Base-by-base conservation (phyloP, 352 stramenopile genomes). In the Pythium phragmitis region DNA sequence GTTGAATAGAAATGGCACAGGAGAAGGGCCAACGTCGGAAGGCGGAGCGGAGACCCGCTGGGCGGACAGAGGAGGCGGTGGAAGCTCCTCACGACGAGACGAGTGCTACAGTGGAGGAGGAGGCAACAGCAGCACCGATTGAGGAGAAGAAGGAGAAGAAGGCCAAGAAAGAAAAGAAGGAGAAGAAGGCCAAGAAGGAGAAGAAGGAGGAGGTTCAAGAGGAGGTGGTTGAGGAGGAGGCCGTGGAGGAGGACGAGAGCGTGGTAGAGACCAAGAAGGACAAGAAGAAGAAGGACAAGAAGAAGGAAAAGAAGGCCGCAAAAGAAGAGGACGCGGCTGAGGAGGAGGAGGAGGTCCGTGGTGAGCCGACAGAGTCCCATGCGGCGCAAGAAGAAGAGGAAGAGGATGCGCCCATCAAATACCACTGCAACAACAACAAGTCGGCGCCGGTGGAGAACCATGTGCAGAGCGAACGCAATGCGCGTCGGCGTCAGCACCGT, bases 391-490 rank as follows among this genome's bases (percentile, higher is more conserved):
- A 39, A 43, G 49, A 71, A 43, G 46, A 65, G 8, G 63, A 69
- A 34, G 57, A 67, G 48, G 60, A 51, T 12, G 61, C 60, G 9
- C 54, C 65, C 39, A 74, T 72, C 48, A 74, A 75, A 34, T 64
- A 74, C 11, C 67, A 47, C 41, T 11, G 85, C 60, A 45, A 64
- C 30, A 39, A 86, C 60, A 45, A 61, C 30, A 67, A 68, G 30
- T 55, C 58, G 19, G 48, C 28, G 0, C 7, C 61, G 58, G 57
- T 60, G 7, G 45, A 70, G 26, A 52, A 68, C 52, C 76, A 78
- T 57, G 72, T 80, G 21, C 86, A 94, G 68, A 94, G 84, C 63
- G 86, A 93, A 34, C 84, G 86, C 6, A 94, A 94, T 59, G 80
- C 79, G 34, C 80, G 86, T 34, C 83, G 86, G 43, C 83, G 86